Evolutionary conservation across 805 yeast genomes (phyloP).

Genomic region (Yamadazyma philogaea): DNA sequence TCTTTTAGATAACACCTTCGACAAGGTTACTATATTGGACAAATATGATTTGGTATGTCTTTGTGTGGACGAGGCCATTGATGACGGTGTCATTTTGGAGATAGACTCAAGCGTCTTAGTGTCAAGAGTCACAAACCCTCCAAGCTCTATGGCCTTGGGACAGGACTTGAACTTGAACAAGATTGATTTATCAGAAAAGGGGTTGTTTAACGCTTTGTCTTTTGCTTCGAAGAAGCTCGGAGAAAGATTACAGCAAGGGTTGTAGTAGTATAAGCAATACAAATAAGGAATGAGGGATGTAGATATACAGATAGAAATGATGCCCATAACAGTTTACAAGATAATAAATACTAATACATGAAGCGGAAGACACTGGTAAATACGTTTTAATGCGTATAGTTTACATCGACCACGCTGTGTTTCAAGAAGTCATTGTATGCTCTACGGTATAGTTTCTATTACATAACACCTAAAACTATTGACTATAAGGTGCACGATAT

Average conservation of each 20-base stretch:
- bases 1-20: constrained; percentile 66
- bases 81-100: constrained; percentile 90
- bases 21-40: constrained; percentile 73
- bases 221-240: constrained; percentile 74
- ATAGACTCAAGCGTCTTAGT: constrained; percentile 85
- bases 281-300: not conserved
- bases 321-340: no score
- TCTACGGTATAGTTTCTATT: no score
- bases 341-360: not conserved
- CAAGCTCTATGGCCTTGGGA: constrained; percentile 43
- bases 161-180: constrained; percentile 54
- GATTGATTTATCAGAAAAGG: constrained; percentile 69
- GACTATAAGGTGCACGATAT: not conserved
- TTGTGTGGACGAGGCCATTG: constrained; percentile 88
- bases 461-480: no score
- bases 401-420: no score
- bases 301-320: no score
- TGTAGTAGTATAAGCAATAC: constrained; percentile 17
- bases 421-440: no score
- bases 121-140: constrained; percentile 86
- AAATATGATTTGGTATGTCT: constrained; percentile 82
- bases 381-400: no score
- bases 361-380: no score
- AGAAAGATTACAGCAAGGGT: constrained; percentile 46
- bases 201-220: constrained; percentile 78